phyloP scores from a whole-genome alignment of 2,329 filamentous ascomycete genomes.

The Huntiella omanensis region DNA sequence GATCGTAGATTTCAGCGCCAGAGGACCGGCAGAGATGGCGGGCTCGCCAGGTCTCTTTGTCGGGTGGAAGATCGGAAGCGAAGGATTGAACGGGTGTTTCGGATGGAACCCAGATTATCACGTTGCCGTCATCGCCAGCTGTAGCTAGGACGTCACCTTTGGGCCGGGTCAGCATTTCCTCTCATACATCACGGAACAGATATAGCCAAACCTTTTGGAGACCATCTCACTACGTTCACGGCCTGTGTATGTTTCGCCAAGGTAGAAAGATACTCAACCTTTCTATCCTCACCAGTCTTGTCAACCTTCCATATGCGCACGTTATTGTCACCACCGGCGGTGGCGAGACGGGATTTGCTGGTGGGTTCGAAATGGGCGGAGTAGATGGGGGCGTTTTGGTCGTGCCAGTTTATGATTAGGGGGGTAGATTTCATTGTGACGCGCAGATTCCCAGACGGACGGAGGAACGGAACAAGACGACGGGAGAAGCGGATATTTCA shows the following conservation, averaged over 20 bases:
- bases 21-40: constrained; percentile 96
- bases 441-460: constrained; percentile 6
- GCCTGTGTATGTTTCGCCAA: constrained; percentile 88
- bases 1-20: constrained; percentile 90
- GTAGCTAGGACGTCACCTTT: constrained; percentile 82
- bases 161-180: constrained; percentile 8
- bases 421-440: constrained; percentile 81
- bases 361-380: constrained; percentile 90
- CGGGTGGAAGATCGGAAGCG: constrained; percentile 70
- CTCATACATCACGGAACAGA: constrained; percentile 8
- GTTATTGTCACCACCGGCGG: constrained; percentile 89
- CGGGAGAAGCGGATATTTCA: background rate
- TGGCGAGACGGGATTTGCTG: constrained; percentile 80
- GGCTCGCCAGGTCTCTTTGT: constrained; percentile 91
- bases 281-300: constrained; percentile 63
- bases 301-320: constrained; percentile 91
- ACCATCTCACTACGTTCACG: constrained; percentile 94
- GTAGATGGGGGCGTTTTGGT: constrained; percentile 91
- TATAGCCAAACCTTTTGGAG: constrained; percentile 49
- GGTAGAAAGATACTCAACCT: constrained; percentile 80
- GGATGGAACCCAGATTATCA: constrained; percentile 86
- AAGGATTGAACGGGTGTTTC: constrained; percentile 52
- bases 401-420: constrained; percentile 96
- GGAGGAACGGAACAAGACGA: background rate
- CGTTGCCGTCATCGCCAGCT: constrained; percentile 91